Evolutionary conservation across 1,284 basidiomycete genomes (phyloP).

Genomic region (Tremellales sp.): DNA sequence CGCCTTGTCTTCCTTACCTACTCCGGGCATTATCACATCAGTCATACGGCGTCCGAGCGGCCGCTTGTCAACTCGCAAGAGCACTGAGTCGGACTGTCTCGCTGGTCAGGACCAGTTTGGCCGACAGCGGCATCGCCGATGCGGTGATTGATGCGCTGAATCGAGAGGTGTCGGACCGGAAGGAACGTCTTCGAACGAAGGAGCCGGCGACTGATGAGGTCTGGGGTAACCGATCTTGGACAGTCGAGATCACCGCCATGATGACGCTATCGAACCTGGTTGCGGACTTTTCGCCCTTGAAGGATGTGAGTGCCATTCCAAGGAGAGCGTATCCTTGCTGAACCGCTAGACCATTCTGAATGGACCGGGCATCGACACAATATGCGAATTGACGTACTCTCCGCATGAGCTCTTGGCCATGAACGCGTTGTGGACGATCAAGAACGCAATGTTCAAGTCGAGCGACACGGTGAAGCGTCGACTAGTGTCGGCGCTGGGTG

Average conservation of each 20-base stretch:
- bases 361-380: constrained; percentile 60
- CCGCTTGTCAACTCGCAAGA: constrained; percentile 78
- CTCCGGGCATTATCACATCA: constrained; percentile 58
- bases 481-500: constrained; percentile 63
- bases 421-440: constrained; percentile 74
- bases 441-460: constrained; percentile 68
- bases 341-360: constrained; percentile 58
- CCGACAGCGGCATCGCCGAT: constrained; percentile 73
- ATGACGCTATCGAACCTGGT: constrained; percentile 78
- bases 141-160: constrained; percentile 61
- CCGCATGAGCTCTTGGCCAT: constrained; percentile 59
- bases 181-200: constrained; percentile 4
- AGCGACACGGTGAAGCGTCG: constrained; percentile 57
- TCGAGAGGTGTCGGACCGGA: constrained; percentile 23
- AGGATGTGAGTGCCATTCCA: constrained; percentile 54
- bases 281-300: constrained; percentile 77
- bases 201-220: constrained; percentile 7
- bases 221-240: too few species aligned
- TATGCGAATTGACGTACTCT: constrained; percentile 58
- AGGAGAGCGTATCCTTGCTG: background rate
- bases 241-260: constrained; percentile 68
- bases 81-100: constrained; percentile 71
- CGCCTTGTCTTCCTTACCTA: constrained; percentile 55
- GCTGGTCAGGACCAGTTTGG: constrained; percentile 72
- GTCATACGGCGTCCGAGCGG: constrained; percentile 70